These are phyloP conservation scores for Pythium monospermum DNA, from an alignment of 352 stramenopile species.

Conservation along the genomic window DNA sequence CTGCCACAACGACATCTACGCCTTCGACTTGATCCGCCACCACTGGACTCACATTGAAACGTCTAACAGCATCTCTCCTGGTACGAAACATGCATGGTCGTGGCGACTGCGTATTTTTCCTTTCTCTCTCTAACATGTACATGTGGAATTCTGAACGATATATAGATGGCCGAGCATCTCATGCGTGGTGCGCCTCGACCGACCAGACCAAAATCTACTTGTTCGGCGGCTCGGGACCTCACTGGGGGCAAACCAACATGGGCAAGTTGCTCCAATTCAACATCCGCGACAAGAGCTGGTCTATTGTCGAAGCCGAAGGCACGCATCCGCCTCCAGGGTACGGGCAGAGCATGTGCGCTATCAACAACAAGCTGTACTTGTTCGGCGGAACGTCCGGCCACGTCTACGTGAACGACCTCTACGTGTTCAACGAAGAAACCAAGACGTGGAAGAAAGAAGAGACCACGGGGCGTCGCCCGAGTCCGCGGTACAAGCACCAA, in stretches of 20 bases:
- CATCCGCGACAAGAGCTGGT: slow-evolving; percentile 77
- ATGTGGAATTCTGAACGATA: too few species aligned
- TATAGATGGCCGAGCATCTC: slow-evolving; percentile 61
- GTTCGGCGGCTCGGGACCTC: slow-evolving; percentile 68
- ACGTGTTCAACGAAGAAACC: slow-evolving; percentile 72
- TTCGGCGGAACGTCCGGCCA: slow-evolving; percentile 78
- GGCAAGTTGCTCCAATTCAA: slow-evolving; percentile 78
- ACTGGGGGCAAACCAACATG: slow-evolving; percentile 87
- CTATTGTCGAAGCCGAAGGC: slow-evolving; percentile 63
- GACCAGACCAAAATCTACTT: slow-evolving; percentile 77
- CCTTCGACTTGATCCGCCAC: slow-evolving; percentile 74
- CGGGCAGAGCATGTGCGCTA: slow-evolving; percentile 68
- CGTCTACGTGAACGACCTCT: slow-evolving; percentile 82
- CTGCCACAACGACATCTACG: slow-evolving; percentile 83
- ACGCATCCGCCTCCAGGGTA: slow-evolving; percentile 67
- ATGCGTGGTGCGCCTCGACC: slow-evolving; percentile 68
- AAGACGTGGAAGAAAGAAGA: slow-evolving; percentile 71
- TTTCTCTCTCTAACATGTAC: neutral
- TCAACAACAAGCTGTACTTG: slow-evolving; percentile 78
- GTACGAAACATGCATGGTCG: too few species aligned
- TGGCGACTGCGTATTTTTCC: neutral
- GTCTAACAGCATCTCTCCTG: slow-evolving; percentile 61
- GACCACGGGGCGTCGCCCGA: slow-evolving; percentile 53
- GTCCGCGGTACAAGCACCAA: slow-evolving; percentile 82
- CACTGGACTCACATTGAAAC: slow-evolving; percentile 76